phyloP scores from a whole-genome alignment of 441 rosid genomes.

The Gossypium davidsonii region DNA sequence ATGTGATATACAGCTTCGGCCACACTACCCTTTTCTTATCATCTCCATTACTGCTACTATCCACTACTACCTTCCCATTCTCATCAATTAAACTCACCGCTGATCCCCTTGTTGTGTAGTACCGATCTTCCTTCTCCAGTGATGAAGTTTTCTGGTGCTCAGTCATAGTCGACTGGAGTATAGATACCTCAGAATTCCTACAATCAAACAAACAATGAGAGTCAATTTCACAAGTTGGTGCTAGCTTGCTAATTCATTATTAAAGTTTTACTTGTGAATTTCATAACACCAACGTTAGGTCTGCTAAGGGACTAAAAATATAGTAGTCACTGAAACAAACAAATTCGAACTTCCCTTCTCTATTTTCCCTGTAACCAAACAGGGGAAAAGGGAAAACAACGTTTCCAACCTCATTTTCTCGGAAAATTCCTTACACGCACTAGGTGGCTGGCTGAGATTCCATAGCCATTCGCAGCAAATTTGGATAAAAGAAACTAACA shows the following conservation, averaged over 20 bases:
- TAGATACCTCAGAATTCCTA: constrained; percentile 49
- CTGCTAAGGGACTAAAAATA: neutral
- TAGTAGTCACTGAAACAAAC: neutral
- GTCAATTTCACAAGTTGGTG: neutral
- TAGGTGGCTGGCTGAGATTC: neutral
- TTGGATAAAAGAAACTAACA: neutral
- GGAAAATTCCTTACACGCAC: neutral
- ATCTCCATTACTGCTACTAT: constrained; percentile 35
- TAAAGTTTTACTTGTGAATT: neutral
- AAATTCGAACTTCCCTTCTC: neutral
- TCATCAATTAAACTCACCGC: constrained; percentile 34
- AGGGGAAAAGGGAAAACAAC: neutral
- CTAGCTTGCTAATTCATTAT: neutral
- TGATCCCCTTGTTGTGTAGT: constrained; percentile 52
- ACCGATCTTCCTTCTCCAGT: constrained; percentile 52
- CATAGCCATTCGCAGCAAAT: neutral
- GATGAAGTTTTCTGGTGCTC: constrained; percentile 40
- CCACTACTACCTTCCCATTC: constrained; percentile 38
- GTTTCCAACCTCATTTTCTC: neutral
- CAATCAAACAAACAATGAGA: constrained; percentile 11
- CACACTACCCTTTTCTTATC: constrained; percentile 39
- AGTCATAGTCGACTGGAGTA: constrained; percentile 22
- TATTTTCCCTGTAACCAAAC: constrained; percentile 24
- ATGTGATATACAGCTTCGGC: constrained; percentile 50
- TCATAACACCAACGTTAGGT: neutral